These are phyloP conservation scores for Neurospora sp. DNA, from an alignment of 495 filamentous ascomycete genomes.

Conservation along the genomic window DNA sequence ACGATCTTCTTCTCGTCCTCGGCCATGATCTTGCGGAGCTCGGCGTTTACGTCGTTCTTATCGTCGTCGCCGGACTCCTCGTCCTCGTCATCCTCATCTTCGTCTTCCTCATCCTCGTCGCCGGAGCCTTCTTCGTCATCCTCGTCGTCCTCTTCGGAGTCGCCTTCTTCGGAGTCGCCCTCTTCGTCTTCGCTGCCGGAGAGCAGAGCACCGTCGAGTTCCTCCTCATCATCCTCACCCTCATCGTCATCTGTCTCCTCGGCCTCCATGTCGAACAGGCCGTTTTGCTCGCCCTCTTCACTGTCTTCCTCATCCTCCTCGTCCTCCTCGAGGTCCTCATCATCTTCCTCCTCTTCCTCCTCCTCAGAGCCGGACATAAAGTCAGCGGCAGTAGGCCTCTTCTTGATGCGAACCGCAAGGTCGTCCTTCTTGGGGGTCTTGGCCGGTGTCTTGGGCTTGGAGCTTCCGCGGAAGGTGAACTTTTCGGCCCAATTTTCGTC, in stretches of 20 bases:
- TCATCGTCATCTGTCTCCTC: slow-evolving; percentile 16
- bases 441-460: slow-evolving; percentile 25
- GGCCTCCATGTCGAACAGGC: slow-evolving; percentile 4
- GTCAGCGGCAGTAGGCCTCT: slow-evolving; percentile 37
- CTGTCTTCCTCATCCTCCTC: slow-evolving; percentile 14
- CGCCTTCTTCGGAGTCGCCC: slow-evolving; percentile 12
- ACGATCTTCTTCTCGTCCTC: slow-evolving; percentile 62
- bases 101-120: slow-evolving; percentile 23
- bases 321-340: slow-evolving; percentile 18
- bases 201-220: slow-evolving; percentile 14
- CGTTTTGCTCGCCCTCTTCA: slow-evolving; percentile 21
- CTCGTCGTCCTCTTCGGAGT: slow-evolving; percentile 28
- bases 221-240: slow-evolving; percentile 16
- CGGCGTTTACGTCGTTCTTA: slow-evolving; percentile 21
- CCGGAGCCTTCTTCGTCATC: slow-evolving; percentile 24
- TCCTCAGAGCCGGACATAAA: slow-evolving; percentile 39
- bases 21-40: slow-evolving; percentile 54
- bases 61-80: slow-evolving; percentile 19
- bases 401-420: slow-evolving; percentile 10
- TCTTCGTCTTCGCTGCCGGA: slow-evolving; percentile 22
- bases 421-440: slow-evolving; percentile 11
- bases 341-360: slow-evolving; percentile 12
- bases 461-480: slow-evolving; percentile 47
- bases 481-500: slow-evolving; percentile 40
- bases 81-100: slow-evolving; percentile 15